Base-by-base conservation (phyloP, 1,284 basidiomycete species). In the Waitea zeae region DNA sequence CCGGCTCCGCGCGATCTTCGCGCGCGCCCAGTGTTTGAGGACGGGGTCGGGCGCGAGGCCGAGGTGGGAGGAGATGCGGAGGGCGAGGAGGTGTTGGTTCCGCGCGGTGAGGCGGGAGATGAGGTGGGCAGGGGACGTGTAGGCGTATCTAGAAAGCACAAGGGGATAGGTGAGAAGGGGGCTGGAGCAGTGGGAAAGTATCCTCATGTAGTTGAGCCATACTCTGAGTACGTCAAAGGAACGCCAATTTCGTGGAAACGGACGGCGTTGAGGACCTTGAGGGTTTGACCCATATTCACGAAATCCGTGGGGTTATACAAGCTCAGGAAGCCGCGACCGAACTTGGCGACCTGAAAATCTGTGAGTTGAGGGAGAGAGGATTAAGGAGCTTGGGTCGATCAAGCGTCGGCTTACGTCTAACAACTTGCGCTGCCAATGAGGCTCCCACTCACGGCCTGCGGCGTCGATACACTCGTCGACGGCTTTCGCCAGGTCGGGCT, bases 251-350 rank as follows among this genome's bases (percentile, higher is more conserved):
- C 84, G 46, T 82, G 89, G 49, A 72, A 81, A 29, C 90, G 70
- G 17, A 93, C 80, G 4, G 89, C 86, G 49, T 98, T 97, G 30
- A 98, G 61, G n/a, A 98, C 90, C 48, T 93, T 89, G 28, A 98
- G 63, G 0, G 76, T 78, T 50, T 90, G 81, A 0, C 88, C 87
- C 79, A 93, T 92, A 27, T 73, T 66, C 26, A 98, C 72, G 47
- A 95, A 92, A 48, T 89, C 80, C 1, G 74, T 78, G 0, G 92
- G 81, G 51, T 97, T 86, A 53, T 90, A 84, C 19, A 88, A 62
- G 50, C 97, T 93, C 41, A 98, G 57, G 51, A 92, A 99, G 1
- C 84, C 80, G 40, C 90, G 74, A 1, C 95, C 95, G 46, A 95
- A 96, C 47, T 89, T 87, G 0, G 93, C 93, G 11, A 92, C 89